These are phyloP conservation scores for Adansonia grandidieri DNA, from an alignment of 441 rosid genomes.

Conservation along the genomic window DNA sequence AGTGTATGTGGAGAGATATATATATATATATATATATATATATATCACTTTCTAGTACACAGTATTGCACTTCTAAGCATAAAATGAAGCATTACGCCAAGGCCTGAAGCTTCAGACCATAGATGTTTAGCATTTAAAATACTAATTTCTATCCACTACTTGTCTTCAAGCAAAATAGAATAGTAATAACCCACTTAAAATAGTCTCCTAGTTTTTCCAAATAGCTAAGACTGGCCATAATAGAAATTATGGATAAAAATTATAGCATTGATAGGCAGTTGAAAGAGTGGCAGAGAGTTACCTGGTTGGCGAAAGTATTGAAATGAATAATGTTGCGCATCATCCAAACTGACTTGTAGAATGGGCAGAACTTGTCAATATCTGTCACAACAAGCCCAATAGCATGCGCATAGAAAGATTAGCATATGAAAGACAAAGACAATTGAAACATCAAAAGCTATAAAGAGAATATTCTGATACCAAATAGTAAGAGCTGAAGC, in stretches of 20 bases:
- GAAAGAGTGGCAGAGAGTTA: slow-evolving; percentile 28
- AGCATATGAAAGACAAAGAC: slow-evolving; percentile 8
- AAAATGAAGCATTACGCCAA: background rate
- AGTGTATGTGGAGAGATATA: too few species aligned
- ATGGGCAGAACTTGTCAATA: slow-evolving; percentile 96
- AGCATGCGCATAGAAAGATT: slow-evolving; percentile 6
- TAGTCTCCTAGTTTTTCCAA: background rate
- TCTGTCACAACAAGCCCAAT: slow-evolving; percentile 46
- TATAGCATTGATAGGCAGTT: background rate
- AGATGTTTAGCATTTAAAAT: background rate
- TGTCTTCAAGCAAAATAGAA: background rate
- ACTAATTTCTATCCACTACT: background rate
- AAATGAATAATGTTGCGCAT: slow-evolving; percentile 99
- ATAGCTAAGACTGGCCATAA: background rate
- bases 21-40: too few species aligned
- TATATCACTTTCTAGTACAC: background rate
- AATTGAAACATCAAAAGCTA: background rate
- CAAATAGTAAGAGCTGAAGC: slow-evolving; percentile 30
- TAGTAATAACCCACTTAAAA: background rate
- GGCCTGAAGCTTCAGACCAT: background rate
- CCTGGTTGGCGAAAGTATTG: slow-evolving; percentile 97
- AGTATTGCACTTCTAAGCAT: background rate
- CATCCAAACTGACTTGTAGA: slow-evolving; percentile 99
- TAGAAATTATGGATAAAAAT: background rate
- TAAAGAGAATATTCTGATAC: background rate